phyloP scores from a whole-genome alignment of 768 basidiomycete genomes.

The Boletus tomentosulus region DNA sequence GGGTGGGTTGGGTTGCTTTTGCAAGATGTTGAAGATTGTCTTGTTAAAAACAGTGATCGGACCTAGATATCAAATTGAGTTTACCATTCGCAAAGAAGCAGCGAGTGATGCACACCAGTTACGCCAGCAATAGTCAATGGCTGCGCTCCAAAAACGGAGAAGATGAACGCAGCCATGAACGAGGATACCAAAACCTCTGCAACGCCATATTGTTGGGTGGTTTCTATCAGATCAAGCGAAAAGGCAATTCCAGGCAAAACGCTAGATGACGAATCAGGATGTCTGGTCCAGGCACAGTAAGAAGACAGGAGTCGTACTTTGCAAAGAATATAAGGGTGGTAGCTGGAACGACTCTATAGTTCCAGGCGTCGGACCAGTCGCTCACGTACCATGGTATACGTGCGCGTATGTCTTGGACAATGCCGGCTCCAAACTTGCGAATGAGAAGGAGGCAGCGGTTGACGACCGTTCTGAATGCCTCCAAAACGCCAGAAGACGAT shows the following conservation, averaged over 20 bases:
- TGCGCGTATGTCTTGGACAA: conserved; percentile 63
- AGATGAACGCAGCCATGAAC: conserved; percentile 87
- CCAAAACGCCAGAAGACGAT: neutral
- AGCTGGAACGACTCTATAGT: conserved; percentile 85
- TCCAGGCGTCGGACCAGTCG: conserved; percentile 92
- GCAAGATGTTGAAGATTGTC: conserved; percentile 76
- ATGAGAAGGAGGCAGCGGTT: conserved; percentile 11
- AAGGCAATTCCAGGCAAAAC: conserved; percentile 92
- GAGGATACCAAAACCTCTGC: conserved; percentile 79
- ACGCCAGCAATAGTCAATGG: conserved; percentile 91
- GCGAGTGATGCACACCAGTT: conserved; percentile 47
- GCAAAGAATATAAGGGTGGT: conserved; percentile 84
- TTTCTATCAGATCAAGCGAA: conserved; percentile 88
- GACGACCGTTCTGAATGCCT: neutral
- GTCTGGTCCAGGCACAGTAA: neutral
- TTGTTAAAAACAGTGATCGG: conserved; percentile 94
- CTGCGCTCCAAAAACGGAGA: conserved; percentile 84
- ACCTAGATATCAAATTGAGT: conserved; percentile 37
- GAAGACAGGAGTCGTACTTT: conserved; percentile 48
- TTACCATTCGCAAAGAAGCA: neutral
- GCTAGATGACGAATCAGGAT: conserved; percentile 31
- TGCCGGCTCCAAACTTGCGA: conserved; percentile 51
- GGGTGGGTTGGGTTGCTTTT: conserved; percentile 54
- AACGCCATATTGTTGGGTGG: conserved; percentile 85
- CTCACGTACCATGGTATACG: conserved; percentile 76